Evolutionary conservation across 768 basidiomycete species (phyloP).

Genomic region (Suillus plorans): DNA sequence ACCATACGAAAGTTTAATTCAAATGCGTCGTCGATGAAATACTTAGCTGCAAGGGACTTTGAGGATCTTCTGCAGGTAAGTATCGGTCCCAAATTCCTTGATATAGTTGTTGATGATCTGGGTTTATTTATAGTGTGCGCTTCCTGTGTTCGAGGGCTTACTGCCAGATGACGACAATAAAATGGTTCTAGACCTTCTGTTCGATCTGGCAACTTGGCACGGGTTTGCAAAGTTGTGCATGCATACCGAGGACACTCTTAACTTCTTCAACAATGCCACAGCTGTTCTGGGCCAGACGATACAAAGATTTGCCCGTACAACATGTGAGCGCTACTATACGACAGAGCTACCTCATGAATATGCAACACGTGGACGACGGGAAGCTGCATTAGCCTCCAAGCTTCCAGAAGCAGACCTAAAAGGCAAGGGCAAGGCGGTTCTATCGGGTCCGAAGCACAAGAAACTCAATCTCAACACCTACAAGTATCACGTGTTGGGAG

Average conservation of each 20-base stretch:
- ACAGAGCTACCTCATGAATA: background rate
- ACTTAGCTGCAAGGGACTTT: background rate
- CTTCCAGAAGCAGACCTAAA: background rate
- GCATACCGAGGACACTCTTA: background rate
- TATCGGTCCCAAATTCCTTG: background rate
- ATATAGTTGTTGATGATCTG: background rate
- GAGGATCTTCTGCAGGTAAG: background rate
- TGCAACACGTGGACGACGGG: background rate
- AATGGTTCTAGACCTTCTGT: background rate
- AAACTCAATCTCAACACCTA: slow-evolving; percentile 9
- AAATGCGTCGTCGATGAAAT: background rate
- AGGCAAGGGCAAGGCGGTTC: slow-evolving; percentile 6
- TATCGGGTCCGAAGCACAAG: background rate
- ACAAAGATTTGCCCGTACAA: background rate
- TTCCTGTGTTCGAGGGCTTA: background rate
- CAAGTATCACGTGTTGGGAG: slow-evolving; percentile 12
- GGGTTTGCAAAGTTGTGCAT: background rate
- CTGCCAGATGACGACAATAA: background rate
- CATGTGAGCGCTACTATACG: background rate
- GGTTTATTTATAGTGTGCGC: background rate
- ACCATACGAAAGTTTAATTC: background rate
- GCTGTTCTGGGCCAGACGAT: background rate
- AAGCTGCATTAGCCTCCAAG: background rate
- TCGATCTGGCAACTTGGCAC: background rate
- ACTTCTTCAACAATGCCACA: background rate